These are phyloP conservation scores for Aspergillus diversus DNA, from an alignment of 495 filamentous ascomycete genomes.

Conservation along the genomic window DNA sequence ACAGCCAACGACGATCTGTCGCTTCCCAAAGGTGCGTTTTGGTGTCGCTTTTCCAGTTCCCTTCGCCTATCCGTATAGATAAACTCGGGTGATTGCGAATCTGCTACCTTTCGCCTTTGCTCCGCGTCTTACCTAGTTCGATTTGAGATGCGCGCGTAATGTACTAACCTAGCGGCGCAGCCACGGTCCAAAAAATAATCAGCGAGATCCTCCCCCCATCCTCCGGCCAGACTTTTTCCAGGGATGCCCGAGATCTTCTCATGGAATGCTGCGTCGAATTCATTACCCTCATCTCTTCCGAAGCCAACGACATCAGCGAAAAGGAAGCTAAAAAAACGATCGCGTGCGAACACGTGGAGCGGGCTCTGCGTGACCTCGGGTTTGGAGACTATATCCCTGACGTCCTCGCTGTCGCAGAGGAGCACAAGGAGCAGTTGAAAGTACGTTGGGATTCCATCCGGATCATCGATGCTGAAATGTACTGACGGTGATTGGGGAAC, in stretches of 20 bases:
- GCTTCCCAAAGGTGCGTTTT: constrained; percentile 79
- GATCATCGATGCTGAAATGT: background rate
- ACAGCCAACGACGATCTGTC: constrained; percentile 89
- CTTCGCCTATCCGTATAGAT: background rate
- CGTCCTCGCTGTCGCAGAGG: constrained; percentile 82
- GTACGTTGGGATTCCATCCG: constrained; percentile 47
- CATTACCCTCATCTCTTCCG: constrained; percentile 94
- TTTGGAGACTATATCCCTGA: constrained; percentile 88
- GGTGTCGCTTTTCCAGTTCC: constrained; percentile 2
- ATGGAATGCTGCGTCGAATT: constrained; percentile 99
- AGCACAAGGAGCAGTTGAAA: constrained; percentile 91
- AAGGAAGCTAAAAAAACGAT: constrained; percentile 99
- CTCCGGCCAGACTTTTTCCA: constrained; percentile 75
- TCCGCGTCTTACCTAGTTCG: background rate
- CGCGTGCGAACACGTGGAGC: constrained; percentile 93
- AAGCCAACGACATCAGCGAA: constrained; percentile 98
- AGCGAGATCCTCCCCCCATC: constrained; percentile 83
- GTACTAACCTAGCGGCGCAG: constrained; percentile 45
- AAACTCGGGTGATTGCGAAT: constrained; percentile 1
- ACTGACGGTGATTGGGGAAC: constrained; percentile 13
- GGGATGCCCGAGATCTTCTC: constrained; percentile 90
- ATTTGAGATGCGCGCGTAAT: constrained; percentile 3
- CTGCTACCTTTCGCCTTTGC: background rate
- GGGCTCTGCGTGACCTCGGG: constrained; percentile 85
- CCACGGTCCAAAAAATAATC: constrained; percentile 97